These are phyloP conservation scores for Curvularia spicifera DNA, from an alignment of 2,329 filamentous ascomycete species.

Conservation along the genomic window DNA sequence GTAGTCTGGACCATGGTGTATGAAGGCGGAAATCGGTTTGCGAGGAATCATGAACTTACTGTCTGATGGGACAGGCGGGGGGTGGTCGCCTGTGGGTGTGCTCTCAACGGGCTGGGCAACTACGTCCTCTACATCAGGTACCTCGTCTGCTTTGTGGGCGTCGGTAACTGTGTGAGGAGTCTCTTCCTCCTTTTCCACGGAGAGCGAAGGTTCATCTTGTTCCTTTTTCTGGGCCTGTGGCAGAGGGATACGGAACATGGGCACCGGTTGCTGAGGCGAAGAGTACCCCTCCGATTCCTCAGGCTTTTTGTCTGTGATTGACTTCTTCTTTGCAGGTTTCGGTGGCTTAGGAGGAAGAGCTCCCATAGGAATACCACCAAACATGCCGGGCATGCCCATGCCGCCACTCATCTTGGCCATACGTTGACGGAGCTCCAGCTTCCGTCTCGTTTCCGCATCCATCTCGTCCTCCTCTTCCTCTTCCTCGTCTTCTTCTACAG, in stretches of 20 bases:
- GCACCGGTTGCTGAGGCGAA: conserved; percentile 52
- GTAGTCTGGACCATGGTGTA: conserved; percentile 29
- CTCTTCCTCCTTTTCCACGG: conserved; percentile 60
- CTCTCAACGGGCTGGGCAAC: conserved; percentile 52
- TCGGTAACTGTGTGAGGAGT: conserved; percentile 52
- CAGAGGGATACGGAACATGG: conserved; percentile 74
- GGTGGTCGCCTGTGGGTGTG: conserved; percentile 47
- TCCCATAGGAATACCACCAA: conserved; percentile 71
- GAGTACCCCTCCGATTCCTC: conserved; percentile 46
- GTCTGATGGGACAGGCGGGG: conserved; percentile 56
- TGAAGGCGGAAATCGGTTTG: conserved; percentile 37
- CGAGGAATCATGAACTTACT: conserved; percentile 57
- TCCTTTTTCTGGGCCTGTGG: conserved; percentile 60
- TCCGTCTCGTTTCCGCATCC: conserved; percentile 83
- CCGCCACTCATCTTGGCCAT: conserved; percentile 99
- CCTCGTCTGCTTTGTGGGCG: conserved; percentile 53
- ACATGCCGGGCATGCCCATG: conserved; percentile 96
- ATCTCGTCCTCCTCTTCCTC: conserved; percentile 81
- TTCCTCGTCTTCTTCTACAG: conserved; percentile 58
- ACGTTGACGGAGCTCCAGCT: conserved; percentile 86
- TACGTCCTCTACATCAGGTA: conserved; percentile 63
- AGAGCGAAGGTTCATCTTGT: conserved; percentile 50
- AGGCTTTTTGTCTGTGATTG: conserved; percentile 45
- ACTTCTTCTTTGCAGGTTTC: conserved; percentile 54
- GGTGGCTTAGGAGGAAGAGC: conserved; percentile 50